Percentiles rank a stretch among this genome's conserved stretches.
Conservation (phyloP, 192 early-diverging fungal genomes). For the Cladochytrium replicatum region DNA sequence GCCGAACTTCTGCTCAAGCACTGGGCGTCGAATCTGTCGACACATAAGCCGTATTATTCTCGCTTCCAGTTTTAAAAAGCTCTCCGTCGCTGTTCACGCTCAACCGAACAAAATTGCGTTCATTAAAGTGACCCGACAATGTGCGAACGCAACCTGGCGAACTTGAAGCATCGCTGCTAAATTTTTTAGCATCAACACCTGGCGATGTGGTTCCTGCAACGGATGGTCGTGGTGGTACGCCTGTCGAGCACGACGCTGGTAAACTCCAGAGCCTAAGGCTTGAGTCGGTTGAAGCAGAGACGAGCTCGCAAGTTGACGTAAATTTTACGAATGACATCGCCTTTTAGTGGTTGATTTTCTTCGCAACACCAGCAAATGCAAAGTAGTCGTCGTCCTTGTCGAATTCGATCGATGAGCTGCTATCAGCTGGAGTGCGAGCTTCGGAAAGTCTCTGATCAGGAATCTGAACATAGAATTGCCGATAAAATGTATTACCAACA, state of each 20-base stretch:
- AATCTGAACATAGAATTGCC: conserved; percentile 3
- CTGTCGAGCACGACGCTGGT: too few species aligned
- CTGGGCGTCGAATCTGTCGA: conserved; percentile 74
- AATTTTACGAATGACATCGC: conserved; percentile 94
- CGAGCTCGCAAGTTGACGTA: conserved; percentile 60
- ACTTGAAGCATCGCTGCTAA: too few species aligned
- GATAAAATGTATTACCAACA: not conserved
- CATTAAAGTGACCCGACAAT: conserved; percentile 80
- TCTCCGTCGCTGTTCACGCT: conserved; percentile 56
- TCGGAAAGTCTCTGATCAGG: conserved; percentile 3
- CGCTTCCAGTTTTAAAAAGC: conserved; percentile 88
- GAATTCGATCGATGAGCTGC: conserved; percentile 81
- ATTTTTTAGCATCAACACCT: too few species aligned
- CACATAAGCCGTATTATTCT: conserved; percentile 80
- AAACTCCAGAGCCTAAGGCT: conserved; percentile 82
- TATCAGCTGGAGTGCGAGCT: not conserved
- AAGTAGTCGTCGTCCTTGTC: conserved; percentile 89
- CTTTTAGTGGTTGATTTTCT: conserved; percentile 87
- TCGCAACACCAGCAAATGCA: conserved; percentile 85
- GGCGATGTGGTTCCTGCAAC: too few species aligned
- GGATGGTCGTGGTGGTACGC: too few species aligned
- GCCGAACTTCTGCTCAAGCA: conserved; percentile 69
- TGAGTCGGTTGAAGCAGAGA: conserved; percentile 88
- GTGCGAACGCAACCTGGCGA: conserved; percentile 57
- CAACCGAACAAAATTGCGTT: conserved; percentile 96